These are phyloP conservation scores for Phaeophleospora eucalypticola DNA, from an alignment of 2,329 filamentous ascomycete species.

Conservation along the genomic window DNA sequence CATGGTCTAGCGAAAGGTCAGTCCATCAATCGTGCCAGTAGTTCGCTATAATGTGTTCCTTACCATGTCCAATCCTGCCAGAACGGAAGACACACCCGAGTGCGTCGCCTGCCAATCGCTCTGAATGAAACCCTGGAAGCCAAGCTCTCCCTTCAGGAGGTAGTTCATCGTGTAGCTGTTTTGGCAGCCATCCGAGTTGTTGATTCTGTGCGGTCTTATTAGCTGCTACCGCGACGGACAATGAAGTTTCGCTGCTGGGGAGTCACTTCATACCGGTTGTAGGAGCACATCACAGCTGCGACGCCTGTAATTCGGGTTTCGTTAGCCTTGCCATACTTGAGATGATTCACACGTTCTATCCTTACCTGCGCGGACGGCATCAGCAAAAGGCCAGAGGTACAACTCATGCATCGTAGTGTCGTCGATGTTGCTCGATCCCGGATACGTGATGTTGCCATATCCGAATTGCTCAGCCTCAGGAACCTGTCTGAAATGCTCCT, in stretches of 20 bases:
- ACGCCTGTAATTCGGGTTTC: no score
- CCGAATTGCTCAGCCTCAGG: constrained; percentile 48
- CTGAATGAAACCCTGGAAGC: constrained; percentile 42
- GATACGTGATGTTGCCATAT: constrained; percentile 41
- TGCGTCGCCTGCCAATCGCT: constrained; percentile 42
- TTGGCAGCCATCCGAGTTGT: constrained; percentile 56
- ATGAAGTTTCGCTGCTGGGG: no score
- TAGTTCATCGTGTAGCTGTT: constrained; percentile 65
- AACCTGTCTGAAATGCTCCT: constrained; percentile 65
- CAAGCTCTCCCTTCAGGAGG: constrained; percentile 60
- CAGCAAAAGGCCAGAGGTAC: constrained; percentile 44
- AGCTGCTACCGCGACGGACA: no score
- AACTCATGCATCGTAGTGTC: constrained; percentile 53
- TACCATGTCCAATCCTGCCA: constrained; percentile 32
- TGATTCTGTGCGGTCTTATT: constrained; percentile 26
- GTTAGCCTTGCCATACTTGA: no score
- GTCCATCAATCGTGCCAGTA: no score
- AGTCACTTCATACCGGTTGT: constrained; percentile 43
- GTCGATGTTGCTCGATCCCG: constrained; percentile 56
- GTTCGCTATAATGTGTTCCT: no score
- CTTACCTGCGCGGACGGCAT: constrained; percentile 48
- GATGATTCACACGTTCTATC: no score
- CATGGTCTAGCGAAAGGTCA: no score
- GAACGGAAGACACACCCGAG: constrained; percentile 25
- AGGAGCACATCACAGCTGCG: constrained; percentile 52